phyloP scores from a whole-genome alignment of 31 red algal genomes.

The Asparagopsis taxiformis region DNA sequence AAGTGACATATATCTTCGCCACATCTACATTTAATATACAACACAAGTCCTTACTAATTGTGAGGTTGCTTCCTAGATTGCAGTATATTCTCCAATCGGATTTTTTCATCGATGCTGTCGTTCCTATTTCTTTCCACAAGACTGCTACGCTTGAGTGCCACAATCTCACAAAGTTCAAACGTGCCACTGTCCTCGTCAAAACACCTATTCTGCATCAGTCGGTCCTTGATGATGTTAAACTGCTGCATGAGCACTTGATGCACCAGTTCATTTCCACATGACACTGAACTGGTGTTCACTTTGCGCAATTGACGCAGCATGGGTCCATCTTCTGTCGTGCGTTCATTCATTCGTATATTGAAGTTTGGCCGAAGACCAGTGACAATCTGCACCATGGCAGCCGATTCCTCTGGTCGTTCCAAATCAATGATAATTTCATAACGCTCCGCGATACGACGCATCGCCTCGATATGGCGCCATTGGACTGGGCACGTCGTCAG shows the following conservation, averaged over 20 bases:
- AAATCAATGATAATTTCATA: slow-evolving; percentile 56
- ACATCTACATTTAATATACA: too few relatives aligned
- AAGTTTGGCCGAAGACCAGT: slow-evolving; percentile 39
- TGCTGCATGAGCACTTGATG: slow-evolving; percentile 48
- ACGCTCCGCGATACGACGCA: slow-evolving; percentile 37
- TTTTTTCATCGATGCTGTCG: too few relatives aligned
- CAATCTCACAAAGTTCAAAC: slow-evolving; percentile 21
- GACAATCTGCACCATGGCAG: slow-evolving; percentile 42
- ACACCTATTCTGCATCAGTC: slow-evolving; percentile 61
- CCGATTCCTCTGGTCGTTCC: slow-evolving; percentile 34
- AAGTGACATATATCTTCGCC: too few relatives aligned
- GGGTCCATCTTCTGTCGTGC: slow-evolving; percentile 20
- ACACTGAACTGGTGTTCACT: slow-evolving; percentile 29
- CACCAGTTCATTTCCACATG: slow-evolving; percentile 45
- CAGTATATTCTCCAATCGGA: too few relatives aligned
- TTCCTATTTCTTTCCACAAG: too few relatives aligned
- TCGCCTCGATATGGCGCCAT: slow-evolving; percentile 25
- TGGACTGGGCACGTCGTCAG: slow-evolving; percentile 21
- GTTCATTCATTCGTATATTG: slow-evolving; percentile 18
- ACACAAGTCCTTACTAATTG: too few relatives aligned
- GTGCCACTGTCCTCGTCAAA: slow-evolving; percentile 38
- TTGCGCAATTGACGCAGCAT: slow-evolving; percentile 25
- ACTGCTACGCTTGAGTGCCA: slow-evolving; percentile 23
- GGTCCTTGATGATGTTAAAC: slow-evolving; percentile 59
- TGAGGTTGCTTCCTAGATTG: too few relatives aligned